Conservation (phyloP, 352 stramenopile genomes). For the Pythium insidiosum region DNA sequence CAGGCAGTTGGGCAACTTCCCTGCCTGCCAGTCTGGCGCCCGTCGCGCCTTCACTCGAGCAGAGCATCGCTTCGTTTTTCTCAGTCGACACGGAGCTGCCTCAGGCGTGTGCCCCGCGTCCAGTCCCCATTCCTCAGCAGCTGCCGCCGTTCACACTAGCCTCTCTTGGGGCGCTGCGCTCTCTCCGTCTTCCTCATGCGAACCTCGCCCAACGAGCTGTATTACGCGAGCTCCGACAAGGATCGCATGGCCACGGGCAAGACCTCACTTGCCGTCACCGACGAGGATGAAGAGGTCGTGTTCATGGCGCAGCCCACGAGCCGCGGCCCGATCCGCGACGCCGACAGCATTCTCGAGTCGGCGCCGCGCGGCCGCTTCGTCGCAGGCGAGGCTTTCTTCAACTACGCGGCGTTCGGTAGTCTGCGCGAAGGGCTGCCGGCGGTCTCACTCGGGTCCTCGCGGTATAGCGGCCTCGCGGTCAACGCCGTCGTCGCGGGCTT, state of each 20-base stretch:
- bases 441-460: constrained; percentile 20
- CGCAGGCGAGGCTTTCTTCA: constrained; percentile 29
- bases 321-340: constrained; percentile 4
- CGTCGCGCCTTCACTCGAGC: too few relatives aligned
- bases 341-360: constrained; percentile 5
- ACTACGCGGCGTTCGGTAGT: constrained; percentile 34
- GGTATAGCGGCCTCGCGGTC: constrained; percentile 28
- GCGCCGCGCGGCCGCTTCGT: constrained; percentile 18
- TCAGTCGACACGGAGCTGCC: too few relatives aligned
- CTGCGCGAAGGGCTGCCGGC: constrained; percentile 28
- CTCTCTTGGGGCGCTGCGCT: too few relatives aligned
- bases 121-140: too few relatives aligned
- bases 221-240: constrained; percentile 4
- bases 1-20: too few relatives aligned
- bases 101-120: too few relatives aligned
- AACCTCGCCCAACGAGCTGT: neutral
- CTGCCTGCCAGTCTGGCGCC: too few relatives aligned
- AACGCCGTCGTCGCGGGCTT: constrained; percentile 25
- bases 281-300: constrained; percentile 8
- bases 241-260: neutral
- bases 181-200: too few relatives aligned
- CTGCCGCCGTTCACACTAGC: too few relatives aligned
- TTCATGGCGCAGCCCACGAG: constrained; percentile 10
- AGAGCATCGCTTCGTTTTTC: too few relatives aligned
- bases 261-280: constrained; percentile 8